A percentile compares a stretch with the other conserved stretches of the same genome.
Evolutionary conservation across 1,139 yeast genomes (phyloP).

Genomic region (Candida tetrigidarum): DNA sequence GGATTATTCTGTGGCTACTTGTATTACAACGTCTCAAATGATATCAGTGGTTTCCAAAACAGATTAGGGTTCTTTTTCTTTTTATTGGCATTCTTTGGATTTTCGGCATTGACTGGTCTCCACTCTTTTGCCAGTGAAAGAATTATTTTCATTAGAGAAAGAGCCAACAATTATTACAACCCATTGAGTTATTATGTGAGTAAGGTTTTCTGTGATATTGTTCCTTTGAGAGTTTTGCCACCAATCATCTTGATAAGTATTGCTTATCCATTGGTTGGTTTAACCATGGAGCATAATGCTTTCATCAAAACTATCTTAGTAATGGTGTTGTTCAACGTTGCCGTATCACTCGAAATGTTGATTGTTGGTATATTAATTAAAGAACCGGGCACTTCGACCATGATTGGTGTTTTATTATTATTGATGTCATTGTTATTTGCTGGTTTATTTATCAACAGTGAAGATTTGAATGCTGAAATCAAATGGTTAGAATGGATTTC

Average conservation of each 20-base stretch:
- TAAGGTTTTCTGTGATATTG: slow-evolving; percentile 84
- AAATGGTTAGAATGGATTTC: slow-evolving; percentile 85
- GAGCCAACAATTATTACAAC: slow-evolving; percentile 91
- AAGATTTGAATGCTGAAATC: slow-evolving; percentile 70
- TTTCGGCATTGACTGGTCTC: slow-evolving; percentile 88
- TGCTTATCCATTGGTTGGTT: slow-evolving; percentile 90
- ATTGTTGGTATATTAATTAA: slow-evolving; percentile 84
- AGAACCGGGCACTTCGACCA: slow-evolving; percentile 93
- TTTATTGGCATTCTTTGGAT: slow-evolving; percentile 88
- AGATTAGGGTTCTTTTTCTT: slow-evolving; percentile 92
- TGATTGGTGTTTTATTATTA: slow-evolving; percentile 82
- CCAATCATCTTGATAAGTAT: slow-evolving; percentile 83
- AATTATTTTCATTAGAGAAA: slow-evolving; percentile 85
- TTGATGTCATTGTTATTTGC: slow-evolving; percentile 89
- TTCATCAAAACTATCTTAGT: slow-evolving; percentile 72
- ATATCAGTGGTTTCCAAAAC: slow-evolving; percentile 95
- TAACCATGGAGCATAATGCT: slow-evolving; percentile 78
- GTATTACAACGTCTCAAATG: slow-evolving; percentile 81
- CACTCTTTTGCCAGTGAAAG: slow-evolving; percentile 89
- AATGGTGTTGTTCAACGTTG: slow-evolving; percentile 80
- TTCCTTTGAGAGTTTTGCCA: slow-evolving; percentile 89
- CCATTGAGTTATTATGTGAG: slow-evolving; percentile 85
- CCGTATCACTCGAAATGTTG: slow-evolving; percentile 83
- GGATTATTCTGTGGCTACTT: slow-evolving; percentile 86
- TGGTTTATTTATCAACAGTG: slow-evolving; percentile 87